A percentile compares a stretch with the other conserved stretches of the same genome.
These are phyloP conservation scores for Sclerotiophoma versabilis DNA, from an alignment of 2,329 filamentous ascomycete genomes.

Conservation along the genomic window DNA sequence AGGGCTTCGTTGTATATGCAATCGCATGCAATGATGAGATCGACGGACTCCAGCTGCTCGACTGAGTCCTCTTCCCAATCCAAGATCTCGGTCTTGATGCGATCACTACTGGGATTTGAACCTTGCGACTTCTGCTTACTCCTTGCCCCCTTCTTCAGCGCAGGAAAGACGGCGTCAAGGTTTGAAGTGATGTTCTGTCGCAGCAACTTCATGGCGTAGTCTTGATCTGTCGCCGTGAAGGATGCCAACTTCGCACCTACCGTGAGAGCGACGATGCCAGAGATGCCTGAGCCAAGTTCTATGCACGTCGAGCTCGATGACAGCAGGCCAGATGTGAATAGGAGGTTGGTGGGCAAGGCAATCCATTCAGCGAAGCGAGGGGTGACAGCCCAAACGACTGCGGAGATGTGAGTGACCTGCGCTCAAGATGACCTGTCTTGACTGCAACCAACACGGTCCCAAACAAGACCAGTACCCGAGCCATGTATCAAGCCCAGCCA, in stretches of 20 bases:
- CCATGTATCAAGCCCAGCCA: conserved; percentile 30
- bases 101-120: conserved; percentile 41
- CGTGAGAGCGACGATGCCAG: conserved; percentile 76
- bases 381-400: conserved; percentile 91
- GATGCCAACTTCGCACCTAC: conserved; percentile 66
- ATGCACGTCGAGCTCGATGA: conserved; percentile 66
- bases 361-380: conserved; percentile 85
- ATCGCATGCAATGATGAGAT: conserved; percentile 83
- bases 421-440: neutral
- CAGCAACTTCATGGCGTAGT: conserved; percentile 81
- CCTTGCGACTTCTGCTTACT: conserved; percentile 48
- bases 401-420: conserved; percentile 7
- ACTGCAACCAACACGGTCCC: conserved; percentile 1
- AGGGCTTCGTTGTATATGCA: conserved; percentile 95
- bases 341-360: conserved; percentile 65
- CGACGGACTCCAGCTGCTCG: conserved; percentile 62
- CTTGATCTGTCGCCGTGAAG: conserved; percentile 87
- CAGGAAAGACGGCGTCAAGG: conserved; percentile 19
- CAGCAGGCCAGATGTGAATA: conserved; percentile 66
- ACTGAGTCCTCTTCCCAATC: conserved; percentile 80
- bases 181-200: conserved; percentile 77
- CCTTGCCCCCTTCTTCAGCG: conserved; percentile 16
- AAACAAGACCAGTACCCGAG: conserved; percentile 5
- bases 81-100: conserved; percentile 52
- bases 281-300: conserved; percentile 89